phyloP scores from a whole-genome alignment of 2,329 filamentous ascomycete genomes.

The Chrysoporthe puriensis region DNA sequence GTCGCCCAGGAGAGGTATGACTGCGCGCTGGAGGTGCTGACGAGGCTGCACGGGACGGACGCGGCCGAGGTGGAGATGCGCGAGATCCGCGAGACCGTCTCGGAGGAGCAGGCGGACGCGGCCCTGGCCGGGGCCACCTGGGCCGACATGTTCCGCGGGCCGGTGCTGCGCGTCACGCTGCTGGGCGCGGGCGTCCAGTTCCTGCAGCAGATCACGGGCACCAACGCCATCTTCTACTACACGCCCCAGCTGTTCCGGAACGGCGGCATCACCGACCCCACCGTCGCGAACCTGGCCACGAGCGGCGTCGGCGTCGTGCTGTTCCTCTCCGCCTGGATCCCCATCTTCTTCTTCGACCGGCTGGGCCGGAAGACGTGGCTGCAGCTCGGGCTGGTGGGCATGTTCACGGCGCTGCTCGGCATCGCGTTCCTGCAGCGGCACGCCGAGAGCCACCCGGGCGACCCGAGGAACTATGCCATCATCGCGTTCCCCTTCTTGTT shows the following conservation, averaged over 20 bases:
- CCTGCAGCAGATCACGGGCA: conserved; percentile 37
- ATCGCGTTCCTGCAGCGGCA: conserved; percentile 37
- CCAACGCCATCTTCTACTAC: conserved; percentile 39
- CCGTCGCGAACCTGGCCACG: conserved; percentile 37
- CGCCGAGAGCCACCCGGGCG: conserved; percentile 34
- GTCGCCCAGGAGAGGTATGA: conserved; percentile 30
- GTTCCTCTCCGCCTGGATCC: conserved; percentile 38
- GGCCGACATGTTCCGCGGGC: conserved; percentile 37
- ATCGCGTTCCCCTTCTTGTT: conserved; percentile 37
- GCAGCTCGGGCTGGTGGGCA: conserved; percentile 37
- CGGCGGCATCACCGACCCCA: conserved; percentile 58
- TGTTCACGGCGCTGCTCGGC: conserved; percentile 35
- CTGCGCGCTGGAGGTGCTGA: conserved; percentile 31
- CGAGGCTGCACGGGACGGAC: conserved; percentile 28
- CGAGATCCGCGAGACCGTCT: conserved; percentile 47
- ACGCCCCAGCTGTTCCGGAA: conserved; percentile 35
- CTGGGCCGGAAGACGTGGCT: conserved; percentile 39
- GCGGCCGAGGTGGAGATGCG: conserved; percentile 35
- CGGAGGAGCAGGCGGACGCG: conserved; percentile 2
- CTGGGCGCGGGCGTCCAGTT: conserved; percentile 37
- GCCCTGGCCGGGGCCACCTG: conserved; percentile 24
- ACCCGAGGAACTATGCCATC: conserved; percentile 35
- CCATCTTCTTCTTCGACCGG: conserved; percentile 38
- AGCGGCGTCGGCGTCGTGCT: conserved; percentile 36
- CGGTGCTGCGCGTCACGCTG: conserved; percentile 36